Percentiles rank a stretch among this genome's conserved stretches.
Evolutionary conservation across 352 stramenopile genomes (phyloP).

Genomic region (Globisporangium radiosum): DNA sequence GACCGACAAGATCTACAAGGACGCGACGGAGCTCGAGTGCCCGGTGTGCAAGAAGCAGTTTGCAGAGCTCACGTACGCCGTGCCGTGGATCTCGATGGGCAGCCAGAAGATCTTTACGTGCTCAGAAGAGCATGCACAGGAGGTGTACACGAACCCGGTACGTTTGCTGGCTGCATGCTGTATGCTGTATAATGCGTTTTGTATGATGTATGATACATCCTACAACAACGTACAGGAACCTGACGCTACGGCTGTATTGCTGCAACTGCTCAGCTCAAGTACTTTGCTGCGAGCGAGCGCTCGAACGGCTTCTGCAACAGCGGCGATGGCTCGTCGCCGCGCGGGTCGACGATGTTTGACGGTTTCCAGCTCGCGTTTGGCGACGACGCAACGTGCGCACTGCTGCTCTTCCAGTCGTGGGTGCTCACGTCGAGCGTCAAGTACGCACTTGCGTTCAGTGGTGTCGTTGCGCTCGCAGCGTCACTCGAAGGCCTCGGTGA

Average conservation of each 20-base stretch:
- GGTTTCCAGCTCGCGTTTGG: conserved; percentile 70
- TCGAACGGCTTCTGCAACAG: conserved; percentile 49
- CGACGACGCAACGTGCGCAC: conserved; percentile 45
- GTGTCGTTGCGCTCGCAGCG: conserved; percentile 57
- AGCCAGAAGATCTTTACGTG: conserved; percentile 75
- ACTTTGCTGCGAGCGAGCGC: conserved; percentile 25
- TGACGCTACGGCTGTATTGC: not conserved
- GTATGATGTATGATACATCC: too few species aligned
- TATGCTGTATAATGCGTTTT: too few species aligned
- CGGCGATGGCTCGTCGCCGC: conserved; percentile 24
- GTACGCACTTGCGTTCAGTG: conserved; percentile 74
- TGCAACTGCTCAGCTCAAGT: conserved; percentile 12
- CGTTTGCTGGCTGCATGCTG: not conserved
- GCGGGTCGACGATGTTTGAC: conserved; percentile 80
- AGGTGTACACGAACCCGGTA: conserved; percentile 45
- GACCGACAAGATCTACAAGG: conserved; percentile 68
- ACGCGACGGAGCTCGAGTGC: conserved; percentile 46
- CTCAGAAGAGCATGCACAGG: conserved; percentile 46
- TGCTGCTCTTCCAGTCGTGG: conserved; percentile 81
- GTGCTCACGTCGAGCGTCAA: conserved; percentile 56
- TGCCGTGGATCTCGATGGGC: conserved; percentile 70
- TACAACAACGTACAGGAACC: too few species aligned
- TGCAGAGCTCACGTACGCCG: conserved; percentile 52
- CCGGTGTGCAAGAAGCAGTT: conserved; percentile 56
- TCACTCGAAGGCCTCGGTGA: conserved; percentile 61